Conservation (phyloP, 2,329 filamentous ascomycete genomes). For the Pyrenophora graminea region DNA sequence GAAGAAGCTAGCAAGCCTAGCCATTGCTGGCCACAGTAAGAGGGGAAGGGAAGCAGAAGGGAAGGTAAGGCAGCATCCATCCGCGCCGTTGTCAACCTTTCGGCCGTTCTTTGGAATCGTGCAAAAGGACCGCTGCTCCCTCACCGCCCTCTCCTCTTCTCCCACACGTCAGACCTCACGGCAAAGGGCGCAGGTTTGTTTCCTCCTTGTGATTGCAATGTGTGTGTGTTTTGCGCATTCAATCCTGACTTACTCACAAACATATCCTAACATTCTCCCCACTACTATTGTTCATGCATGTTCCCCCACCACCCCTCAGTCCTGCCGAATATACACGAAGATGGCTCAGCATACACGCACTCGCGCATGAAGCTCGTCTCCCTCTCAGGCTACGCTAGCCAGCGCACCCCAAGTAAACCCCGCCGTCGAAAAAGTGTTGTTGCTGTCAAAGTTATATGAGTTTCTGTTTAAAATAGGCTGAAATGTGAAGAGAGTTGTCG, state of each 20-base stretch:
- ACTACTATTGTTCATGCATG: too few relatives aligned
- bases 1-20: too few relatives aligned
- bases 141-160: too few relatives aligned
- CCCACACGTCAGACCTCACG: too few relatives aligned
- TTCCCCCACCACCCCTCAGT: too few relatives aligned
- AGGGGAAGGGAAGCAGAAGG: not conserved
- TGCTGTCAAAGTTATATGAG: constrained; percentile 21
- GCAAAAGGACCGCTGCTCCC: not conserved
- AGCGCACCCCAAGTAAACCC: not conserved
- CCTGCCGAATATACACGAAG: constrained; percentile 4
- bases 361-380: not conserved
- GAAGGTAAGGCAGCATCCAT: constrained; percentile 1
- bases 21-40: too few relatives aligned
- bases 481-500: constrained; percentile 16
- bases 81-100: not conserved
- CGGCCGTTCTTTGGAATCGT: not conserved
- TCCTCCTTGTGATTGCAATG: too few relatives aligned
- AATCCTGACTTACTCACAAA: too few relatives aligned
- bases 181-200: too few relatives aligned
- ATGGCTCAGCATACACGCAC: not conserved
- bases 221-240: too few relatives aligned
- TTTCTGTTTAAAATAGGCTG: constrained; percentile 20
- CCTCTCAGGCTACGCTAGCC: constrained; percentile 3
- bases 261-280: too few relatives aligned
- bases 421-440: constrained; percentile 2